Evolutionary conservation across 306 rosid species (phyloP), one percentile per base, ranked within the genome.

Genomic region (Casuarina cunninghamiana): DNA sequence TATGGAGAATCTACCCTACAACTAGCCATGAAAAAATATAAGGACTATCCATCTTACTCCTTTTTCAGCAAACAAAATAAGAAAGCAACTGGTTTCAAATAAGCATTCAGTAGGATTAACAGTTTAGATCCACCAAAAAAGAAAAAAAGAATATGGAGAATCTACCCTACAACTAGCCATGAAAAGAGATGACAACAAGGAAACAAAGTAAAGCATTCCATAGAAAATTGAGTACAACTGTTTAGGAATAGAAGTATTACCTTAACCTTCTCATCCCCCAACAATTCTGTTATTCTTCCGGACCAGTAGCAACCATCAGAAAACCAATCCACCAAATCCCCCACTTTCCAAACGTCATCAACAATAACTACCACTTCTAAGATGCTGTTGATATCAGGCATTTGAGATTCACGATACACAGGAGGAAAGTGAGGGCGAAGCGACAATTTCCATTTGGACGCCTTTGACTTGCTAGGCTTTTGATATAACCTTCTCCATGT

Each of bases 281-380:
- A 72, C 72, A 89, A 35, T 72, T 90, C 55, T 72, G 76, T 72
- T 66, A 92, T 79, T 75, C 16, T 84, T 71, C 91, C 97, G 7
- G 95, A 90, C 98, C 98, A 94, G 87, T 83, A 83, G 71, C 97
- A 94, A 68, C 78, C 87, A 79, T 90, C 97, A 19, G 57, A 21
- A 77, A 69, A 81, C 95, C 97, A 94, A 83, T 94, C 98, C 42
- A 94, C 95, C 83, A 90, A 87, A 87, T 94, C 90, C 58, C 97
- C 98, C 67, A 88, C 87, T 78, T 86, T 90, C 98, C 95, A 89
- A 39, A 2, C 62, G 48, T 85, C 83, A 62, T 73, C 65, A 72
- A 83, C 79, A 58, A 88, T 62, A 65, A 89, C 93, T 45, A 83
- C 53, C 57, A 67, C 83, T 83, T 84, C 89, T 26, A 83, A 76